Evolutionary conservation across 495 filamentous ascomycete species (phyloP).

Genomic region (Amphirosellinia nigrospora): DNA sequence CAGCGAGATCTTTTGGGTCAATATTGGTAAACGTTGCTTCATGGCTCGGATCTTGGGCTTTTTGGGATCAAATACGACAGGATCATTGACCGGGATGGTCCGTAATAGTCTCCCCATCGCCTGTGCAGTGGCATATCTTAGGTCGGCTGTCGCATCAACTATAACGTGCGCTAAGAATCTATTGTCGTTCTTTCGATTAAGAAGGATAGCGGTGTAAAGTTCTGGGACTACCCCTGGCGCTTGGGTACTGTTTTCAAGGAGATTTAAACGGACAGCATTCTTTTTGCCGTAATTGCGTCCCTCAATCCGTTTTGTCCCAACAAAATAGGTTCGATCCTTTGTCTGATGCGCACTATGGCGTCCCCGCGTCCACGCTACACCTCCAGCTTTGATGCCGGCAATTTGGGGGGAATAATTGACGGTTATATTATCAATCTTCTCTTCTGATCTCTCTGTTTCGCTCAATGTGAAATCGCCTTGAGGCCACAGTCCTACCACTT

Average conservation of each 20-base stretch:
- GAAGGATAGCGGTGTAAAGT: neutral
- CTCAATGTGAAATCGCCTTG: neutral
- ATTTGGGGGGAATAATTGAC: neutral
- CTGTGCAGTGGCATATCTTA: neutral
- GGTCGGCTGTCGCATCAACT: neutral
- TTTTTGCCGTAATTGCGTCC: neutral
- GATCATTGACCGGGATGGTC: neutral
- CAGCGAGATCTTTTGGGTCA: neutral
- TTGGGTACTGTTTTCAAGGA: neutral
- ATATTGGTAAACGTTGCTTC: neutral
- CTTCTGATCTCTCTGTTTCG: neutral
- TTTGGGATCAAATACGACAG: neutral
- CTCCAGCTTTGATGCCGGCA: neutral
- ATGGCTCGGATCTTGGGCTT: too few relatives aligned
- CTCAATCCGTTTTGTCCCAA: neutral
- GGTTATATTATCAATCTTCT: neutral
- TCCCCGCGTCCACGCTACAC: neutral
- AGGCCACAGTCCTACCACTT: neutral
- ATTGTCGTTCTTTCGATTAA: neutral
- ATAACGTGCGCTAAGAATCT: neutral
- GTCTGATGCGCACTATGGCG: neutral
- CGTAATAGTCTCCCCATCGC: neutral
- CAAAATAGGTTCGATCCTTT: neutral
- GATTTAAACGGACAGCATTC: neutral
- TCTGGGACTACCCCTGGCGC: neutral